Evolutionary conservation across 148 eudicot genomes (phyloP).

Genomic region (Fagopyrum tataricum): DNA sequence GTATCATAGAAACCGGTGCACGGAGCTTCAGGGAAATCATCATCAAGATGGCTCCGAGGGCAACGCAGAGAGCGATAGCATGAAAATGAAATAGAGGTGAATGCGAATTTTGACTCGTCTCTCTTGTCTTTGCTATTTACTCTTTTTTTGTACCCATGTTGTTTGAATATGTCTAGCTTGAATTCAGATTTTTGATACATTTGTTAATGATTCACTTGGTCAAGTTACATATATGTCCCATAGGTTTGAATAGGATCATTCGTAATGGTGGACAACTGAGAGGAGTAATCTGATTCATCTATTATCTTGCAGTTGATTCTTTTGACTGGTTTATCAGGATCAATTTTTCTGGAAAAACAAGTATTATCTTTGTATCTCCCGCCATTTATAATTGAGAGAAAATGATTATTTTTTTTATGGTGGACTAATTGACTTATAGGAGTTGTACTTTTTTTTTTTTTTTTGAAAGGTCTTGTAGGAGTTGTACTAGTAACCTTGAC

Average conservation of each 20-base stretch:
- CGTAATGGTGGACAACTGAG: no score
- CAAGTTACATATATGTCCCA: no score
- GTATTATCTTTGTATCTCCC: background rate
- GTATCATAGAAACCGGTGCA: constrained; percentile 48
- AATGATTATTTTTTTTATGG: background rate
- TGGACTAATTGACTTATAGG: background rate
- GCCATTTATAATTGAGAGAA: no score
- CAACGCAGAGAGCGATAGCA: background rate
- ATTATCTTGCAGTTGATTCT: no score
- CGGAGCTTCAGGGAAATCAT: constrained; percentile 42
- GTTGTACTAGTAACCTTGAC: no score
- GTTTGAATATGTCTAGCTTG: background rate
- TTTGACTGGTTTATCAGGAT: background rate
- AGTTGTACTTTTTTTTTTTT: no score
- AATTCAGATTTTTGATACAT: background rate
- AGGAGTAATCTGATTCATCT: no score
- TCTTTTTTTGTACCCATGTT: background rate
- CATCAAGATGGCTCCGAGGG: constrained; percentile 8
- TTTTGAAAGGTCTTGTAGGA: no score
- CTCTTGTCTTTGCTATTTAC: background rate
- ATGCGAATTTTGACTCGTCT: background rate
- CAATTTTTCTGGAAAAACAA: background rate
- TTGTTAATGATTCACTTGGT: background rate
- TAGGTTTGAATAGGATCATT: no score
- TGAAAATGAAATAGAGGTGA: constrained; percentile 5